Conservation (phyloP, 164 flowering plant genomes). For the grape (Vitis vinifera) region ASM3070453v1 NC_081819.1:17587501-17588000, state of each 20-base stretch:
- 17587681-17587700: neutral
- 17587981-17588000: too few relatives aligned
- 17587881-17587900: neutral
- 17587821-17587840: neutral
- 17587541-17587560: conserved; percentile 84
- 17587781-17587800: neutral
- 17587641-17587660: conserved; percentile 41
- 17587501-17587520: conserved; percentile 66
- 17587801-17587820: neutral
- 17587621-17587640: conserved; percentile 76
- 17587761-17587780: neutral
- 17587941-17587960: too few relatives aligned
- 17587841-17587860: neutral
- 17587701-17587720: too few relatives aligned
- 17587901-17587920: neutral
- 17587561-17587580: conserved; percentile 90
- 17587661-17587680: neutral
- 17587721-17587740: too few relatives aligned
- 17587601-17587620: conserved; percentile 91
- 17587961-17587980: too few relatives aligned
- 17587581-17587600: conserved; percentile 83
- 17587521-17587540: conserved; percentile 62
- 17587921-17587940: too few relatives aligned
- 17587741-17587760: neutral
- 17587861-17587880: neutral